Conservation (phyloP, 495 filamentous ascomycete species). For the Neurospora intermedia region DNA sequence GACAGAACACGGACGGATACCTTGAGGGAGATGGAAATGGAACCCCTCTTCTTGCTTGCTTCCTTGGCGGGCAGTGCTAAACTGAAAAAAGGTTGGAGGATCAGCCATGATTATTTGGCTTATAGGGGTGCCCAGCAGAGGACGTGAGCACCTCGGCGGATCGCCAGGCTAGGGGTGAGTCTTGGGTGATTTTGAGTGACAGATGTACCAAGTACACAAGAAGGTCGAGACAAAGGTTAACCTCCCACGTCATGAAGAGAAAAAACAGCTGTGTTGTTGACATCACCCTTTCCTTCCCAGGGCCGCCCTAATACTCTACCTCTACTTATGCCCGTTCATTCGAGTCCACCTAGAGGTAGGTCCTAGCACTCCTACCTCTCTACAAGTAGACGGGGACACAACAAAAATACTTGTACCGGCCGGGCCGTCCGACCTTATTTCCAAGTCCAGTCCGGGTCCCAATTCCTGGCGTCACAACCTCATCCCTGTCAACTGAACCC, state of each 20-base stretch:
- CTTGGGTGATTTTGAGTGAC: background rate
- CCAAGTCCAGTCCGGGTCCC: background rate
- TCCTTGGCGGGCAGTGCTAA: background rate
- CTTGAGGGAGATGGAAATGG: background rate
- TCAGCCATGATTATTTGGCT: background rate
- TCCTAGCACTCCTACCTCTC: no score
- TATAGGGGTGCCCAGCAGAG: background rate
- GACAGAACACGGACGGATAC: background rate
- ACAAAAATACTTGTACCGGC: background rate
- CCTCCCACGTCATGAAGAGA: background rate
- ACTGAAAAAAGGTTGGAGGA: background rate
- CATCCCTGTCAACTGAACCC: background rate
- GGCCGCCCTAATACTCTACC: background rate
- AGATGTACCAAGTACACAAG: background rate
- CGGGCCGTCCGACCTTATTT: background rate
- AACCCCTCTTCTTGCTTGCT: background rate
- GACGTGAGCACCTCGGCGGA: background rate
- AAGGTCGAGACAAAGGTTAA: background rate
- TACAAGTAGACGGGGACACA: background rate
- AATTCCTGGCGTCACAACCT: background rate
- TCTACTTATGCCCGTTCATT: no score
- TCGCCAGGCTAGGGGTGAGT: background rate
- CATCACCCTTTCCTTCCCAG: background rate
- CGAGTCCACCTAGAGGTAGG: no score
- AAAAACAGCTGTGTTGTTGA: background rate